phyloP scores from a whole-genome alignment of 2,329 filamentous ascomycete species.

The Zarea fungicola region DNA sequence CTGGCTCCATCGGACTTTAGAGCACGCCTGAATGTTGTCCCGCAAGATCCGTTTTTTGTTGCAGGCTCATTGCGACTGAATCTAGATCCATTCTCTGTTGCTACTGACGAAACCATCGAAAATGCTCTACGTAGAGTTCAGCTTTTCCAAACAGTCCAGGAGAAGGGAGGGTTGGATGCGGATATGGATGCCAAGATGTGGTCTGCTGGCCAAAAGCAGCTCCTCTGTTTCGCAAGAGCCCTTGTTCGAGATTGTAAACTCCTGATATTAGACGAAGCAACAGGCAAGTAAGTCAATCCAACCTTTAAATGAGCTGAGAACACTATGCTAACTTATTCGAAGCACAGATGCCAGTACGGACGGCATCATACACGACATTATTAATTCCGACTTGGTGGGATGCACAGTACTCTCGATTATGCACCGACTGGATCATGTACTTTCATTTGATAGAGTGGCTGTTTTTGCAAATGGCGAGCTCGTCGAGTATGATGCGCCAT shows the following conservation, averaged over 20 bases:
- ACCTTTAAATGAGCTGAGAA: no score
- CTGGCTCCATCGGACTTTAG: conserved; percentile 36
- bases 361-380: no score
- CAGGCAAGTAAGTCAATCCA: no score
- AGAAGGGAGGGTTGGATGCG: conserved; percentile 17
- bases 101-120: conserved; percentile 10
- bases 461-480: no score
- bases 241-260: conserved; percentile 23
- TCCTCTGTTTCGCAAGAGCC: conserved; percentile 15
- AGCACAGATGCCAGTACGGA: no score
- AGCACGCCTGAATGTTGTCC: conserved; percentile 38
- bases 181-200: conserved; percentile 10
- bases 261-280: conserved; percentile 10
- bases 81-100: conserved; percentile 29
- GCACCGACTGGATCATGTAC: no score
- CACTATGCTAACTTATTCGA: no score
- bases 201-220: conserved; percentile 17
- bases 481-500: no score
- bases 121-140: conserved; percentile 13
- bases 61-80: conserved; percentile 32
- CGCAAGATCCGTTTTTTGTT: conserved; percentile 45
- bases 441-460: no score
- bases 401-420: no score
- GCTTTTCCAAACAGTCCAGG: conserved; percentile 7
- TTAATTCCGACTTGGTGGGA: no score